Conservation (phyloP, 148 eudicot species). For the Polygonum maritimum region DNA sequence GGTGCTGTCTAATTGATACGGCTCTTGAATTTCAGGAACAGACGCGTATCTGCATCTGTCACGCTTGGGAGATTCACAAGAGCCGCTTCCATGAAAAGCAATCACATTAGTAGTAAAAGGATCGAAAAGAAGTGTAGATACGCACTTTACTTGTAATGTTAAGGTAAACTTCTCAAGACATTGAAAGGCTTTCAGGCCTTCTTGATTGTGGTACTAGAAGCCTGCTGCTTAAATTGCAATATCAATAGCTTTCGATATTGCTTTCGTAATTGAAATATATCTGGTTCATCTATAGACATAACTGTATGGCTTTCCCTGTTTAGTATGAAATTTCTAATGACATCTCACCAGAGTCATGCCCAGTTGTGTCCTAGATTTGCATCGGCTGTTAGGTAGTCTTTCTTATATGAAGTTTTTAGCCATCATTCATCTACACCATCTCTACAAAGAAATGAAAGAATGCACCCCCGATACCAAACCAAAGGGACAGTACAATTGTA, state of each 20-base stretch:
- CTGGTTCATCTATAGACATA: constrained; percentile 3
- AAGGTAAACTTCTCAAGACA: constrained; percentile 5
- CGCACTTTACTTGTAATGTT: background rate
- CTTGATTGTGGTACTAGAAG: background rate
- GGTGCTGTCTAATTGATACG: background rate
- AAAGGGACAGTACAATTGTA: too few relatives aligned
- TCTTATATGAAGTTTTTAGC: too few relatives aligned
- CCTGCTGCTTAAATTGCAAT: background rate
- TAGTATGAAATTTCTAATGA: background rate
- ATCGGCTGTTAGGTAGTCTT: too few relatives aligned
- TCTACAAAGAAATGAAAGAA: too few relatives aligned
- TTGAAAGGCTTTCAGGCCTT: background rate
- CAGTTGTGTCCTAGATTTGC: too few relatives aligned
- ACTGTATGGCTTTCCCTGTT: background rate
- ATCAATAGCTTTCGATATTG: background rate
- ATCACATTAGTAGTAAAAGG: background rate
- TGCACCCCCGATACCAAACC: too few relatives aligned
- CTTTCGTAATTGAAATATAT: background rate
- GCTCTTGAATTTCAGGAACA: constrained; percentile 44
- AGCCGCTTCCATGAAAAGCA: constrained; percentile 58
- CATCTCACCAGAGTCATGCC: too few relatives aligned
- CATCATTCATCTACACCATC: too few relatives aligned
- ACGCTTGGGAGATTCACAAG: constrained; percentile 93
- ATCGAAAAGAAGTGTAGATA: background rate
- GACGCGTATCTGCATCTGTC: constrained; percentile 96